A percentile compares a stretch with the other conserved stretches of the same genome.
Conservation (phyloP, 257 asterid species). For the Solanum sitiens region DNA sequence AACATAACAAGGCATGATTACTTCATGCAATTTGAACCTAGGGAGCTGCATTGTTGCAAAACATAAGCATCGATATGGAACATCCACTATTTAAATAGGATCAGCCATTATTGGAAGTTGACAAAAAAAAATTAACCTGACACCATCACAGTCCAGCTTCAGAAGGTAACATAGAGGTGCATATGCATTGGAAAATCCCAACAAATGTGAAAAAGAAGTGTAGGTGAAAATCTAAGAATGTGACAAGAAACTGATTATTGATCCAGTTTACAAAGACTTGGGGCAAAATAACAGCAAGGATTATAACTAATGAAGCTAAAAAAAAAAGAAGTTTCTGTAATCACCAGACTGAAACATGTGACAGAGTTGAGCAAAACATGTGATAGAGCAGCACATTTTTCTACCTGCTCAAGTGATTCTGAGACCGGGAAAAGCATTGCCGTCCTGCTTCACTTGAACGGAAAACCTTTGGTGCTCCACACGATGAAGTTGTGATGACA, state of each 20-base stretch:
- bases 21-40: not conserved
- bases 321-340: not conserved
- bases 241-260: not conserved
- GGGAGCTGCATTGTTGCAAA: not conserved
- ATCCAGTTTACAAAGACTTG: not conserved
- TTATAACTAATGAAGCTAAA: not conserved
- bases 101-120: not conserved
- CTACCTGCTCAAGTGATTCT: conserved; percentile 13
- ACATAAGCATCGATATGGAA: not conserved
- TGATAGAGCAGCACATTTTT: not conserved
- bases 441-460: conserved; percentile 15
- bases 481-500: conserved; percentile 31
- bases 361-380: not conserved
- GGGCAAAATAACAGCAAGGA: not conserved
- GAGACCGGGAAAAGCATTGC: conserved; percentile 17
- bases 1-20: not conserved
- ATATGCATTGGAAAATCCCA: not conserved
- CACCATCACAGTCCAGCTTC: not conserved
- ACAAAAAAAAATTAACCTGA: not conserved
- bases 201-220: not conserved
- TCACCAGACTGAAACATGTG: not conserved
- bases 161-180: not conserved
- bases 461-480: conserved; percentile 28
- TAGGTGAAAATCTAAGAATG: not conserved
- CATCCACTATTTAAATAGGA: not conserved